Evolutionary conservation across 2,329 filamentous ascomycete species (phyloP).

Genomic region (Diaporthe aspalathi): DNA sequence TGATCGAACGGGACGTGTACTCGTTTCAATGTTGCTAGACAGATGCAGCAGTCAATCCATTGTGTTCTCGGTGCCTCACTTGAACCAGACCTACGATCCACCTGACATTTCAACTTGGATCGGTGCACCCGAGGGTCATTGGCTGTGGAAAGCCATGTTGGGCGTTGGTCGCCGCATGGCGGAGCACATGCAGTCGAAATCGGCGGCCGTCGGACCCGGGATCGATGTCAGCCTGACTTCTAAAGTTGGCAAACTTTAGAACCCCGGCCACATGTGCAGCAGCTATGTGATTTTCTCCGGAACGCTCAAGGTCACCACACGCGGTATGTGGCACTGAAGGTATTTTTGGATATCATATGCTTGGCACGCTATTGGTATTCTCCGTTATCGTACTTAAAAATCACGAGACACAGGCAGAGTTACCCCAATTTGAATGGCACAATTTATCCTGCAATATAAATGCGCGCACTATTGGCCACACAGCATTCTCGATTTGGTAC

Average conservation of each 20-base stretch:
- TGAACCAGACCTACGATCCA: not conserved
- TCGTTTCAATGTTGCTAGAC: not conserved
- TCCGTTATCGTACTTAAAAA: not conserved
- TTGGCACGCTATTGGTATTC: not conserved
- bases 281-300: not conserved
- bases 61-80: not conserved
- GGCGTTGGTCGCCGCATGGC: not conserved
- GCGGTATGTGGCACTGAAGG: not conserved
- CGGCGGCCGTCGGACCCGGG: constrained; percentile 6
- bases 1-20: too few species aligned
- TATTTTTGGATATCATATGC: not conserved
- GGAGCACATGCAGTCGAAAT: too few species aligned
- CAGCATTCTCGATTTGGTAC: constrained; percentile 26
- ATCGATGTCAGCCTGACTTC: not conserved
- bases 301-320: not conserved
- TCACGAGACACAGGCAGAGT: not conserved
- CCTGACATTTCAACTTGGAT: not conserved
- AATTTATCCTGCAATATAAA: constrained; percentile 30
- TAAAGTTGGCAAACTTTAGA: not conserved
- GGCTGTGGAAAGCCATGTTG: not conserved
- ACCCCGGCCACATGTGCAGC: too few species aligned
- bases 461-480: not conserved
- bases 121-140: not conserved
- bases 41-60: not conserved
- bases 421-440: not conserved